A percentile compares a stretch with the other conserved stretches of the same genome.
These are phyloP conservation scores for Pestalotiopsis sp. DNA, from an alignment of 2,329 filamentous ascomycete genomes.

Conservation along the genomic window DNA sequence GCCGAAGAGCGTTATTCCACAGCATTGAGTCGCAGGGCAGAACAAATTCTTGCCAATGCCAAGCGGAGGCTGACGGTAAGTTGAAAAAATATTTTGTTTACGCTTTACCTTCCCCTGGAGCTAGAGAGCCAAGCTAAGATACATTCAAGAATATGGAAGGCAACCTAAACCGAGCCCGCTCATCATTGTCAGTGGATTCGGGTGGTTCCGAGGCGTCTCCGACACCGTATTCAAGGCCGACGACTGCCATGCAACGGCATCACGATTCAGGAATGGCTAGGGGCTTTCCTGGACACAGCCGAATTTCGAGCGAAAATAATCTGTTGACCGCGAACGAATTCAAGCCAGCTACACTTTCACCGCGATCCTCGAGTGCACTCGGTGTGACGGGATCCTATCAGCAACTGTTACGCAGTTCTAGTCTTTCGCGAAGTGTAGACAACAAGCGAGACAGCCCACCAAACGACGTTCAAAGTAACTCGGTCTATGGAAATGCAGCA, in stretches of 20 bases:
- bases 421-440: conserved; percentile 41
- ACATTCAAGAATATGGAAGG: conserved; percentile 81
- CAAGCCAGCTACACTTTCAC: conserved; percentile 44
- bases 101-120: background rate
- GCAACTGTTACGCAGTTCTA: conserved; percentile 45
- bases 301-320: conserved; percentile 64
- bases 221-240: conserved; percentile 41
- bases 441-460: conserved; percentile 36
- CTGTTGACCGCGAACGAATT: conserved; percentile 42
- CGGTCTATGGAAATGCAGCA: conserved; percentile 22
- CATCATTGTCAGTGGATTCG: conserved; percentile 51
- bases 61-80: conserved; percentile 85
- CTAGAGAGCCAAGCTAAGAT: conserved; percentile 22
- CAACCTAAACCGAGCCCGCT: conserved; percentile 79
- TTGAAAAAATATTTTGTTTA: conserved; percentile 14
- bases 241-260: conserved; percentile 38
- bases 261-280: conserved; percentile 25
- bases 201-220: conserved; percentile 57
- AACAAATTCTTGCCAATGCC: conserved; percentile 89
- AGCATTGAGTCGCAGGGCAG: conserved; percentile 79
- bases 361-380: conserved; percentile 66
- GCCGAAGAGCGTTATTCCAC: conserved; percentile 70
- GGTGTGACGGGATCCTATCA: conserved; percentile 62
- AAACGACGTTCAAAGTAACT: conserved; percentile 23
- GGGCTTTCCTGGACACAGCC: conserved; percentile 51